Conservation (phyloP, 202 grass and related monocot species). For the Cymbopogon flexuosus region DNA sequence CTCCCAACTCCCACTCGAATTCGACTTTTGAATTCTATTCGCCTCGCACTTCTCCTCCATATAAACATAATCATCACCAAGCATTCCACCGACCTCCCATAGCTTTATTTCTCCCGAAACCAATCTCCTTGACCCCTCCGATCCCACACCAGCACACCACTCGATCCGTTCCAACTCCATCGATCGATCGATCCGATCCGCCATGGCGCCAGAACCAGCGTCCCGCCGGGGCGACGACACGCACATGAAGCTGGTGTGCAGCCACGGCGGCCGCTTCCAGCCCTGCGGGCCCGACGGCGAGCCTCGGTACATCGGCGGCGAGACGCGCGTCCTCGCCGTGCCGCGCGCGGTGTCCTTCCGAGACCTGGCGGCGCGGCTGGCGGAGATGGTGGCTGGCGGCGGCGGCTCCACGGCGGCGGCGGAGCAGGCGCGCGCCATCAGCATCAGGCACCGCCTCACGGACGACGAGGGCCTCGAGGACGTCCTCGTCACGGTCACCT, state of each 20-base stretch:
- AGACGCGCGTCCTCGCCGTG: conserved; percentile 57
- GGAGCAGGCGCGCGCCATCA: conserved; percentile 17
- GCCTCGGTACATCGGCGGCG: conserved; percentile 62
- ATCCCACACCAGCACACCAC: neutral
- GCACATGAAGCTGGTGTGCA: conserved; percentile 57
- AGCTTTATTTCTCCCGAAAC: neutral
- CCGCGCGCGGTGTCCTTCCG: conserved; percentile 45
- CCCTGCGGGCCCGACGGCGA: conserved; percentile 35
- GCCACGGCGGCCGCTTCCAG: conserved; percentile 58
- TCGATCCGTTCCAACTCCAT: neutral
- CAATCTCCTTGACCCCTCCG: neutral
- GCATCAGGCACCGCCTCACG: conserved; percentile 47
- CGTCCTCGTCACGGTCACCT: conserved; percentile 47
- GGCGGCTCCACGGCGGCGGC: neutral
- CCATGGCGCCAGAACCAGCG: neutral
- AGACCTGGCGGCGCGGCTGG: conserved; percentile 42
- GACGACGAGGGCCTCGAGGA: conserved; percentile 45
- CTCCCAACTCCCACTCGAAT: neutral
- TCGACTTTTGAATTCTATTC: neutral
- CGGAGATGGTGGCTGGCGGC: conserved; percentile 31
- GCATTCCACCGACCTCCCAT: no score
- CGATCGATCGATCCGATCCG: neutral
- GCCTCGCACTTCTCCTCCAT: neutral
- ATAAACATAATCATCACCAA: neutral
- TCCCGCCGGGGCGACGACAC: neutral